Evolutionary conservation across 2,329 filamentous ascomycete species (phyloP), one percentile per base, ranked within the genome.

Genomic region (Aureobasidium pullulans): DNA sequence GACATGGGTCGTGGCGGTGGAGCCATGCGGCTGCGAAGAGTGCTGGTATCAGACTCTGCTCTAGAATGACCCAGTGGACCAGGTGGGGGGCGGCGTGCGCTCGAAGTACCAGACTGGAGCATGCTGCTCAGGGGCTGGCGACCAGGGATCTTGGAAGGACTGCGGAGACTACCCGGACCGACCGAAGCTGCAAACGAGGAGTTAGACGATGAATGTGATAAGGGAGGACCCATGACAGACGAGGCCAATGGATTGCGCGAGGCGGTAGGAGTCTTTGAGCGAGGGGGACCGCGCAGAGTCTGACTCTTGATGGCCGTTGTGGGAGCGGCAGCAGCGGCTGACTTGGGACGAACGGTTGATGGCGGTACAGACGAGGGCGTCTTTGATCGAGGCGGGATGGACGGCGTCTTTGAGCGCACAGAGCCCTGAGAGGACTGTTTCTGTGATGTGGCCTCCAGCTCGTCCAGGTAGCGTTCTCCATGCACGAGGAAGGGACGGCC

Each of bases 401-500:
- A 48, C 4, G 89, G 90, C 8, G 90, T 94, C 75, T 92, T 96
- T 19, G 88, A 84, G 64, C 84, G 78, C 2, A 85, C 78, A 13
- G 52, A 44, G 11, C 47, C 46, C 15, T 60, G 68, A 6, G 52
- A 19, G 2, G 54, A n/a, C 4, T 43, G 67, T 66, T 68, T 60
- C 65, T 66, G 40, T 64, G 87, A 85, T 13, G 83, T 79, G 10
- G 79, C 81, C 53, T 90, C 87, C n/a, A 97, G 76, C 61, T 87
- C 83, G 64, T 97, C 91, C 37, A 99, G 80, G 69, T 96, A 99
- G 64, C 90, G 83, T 69, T 96, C 88, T 32, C 94, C 94, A 65
- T 94, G 90, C 13, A 99, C 92, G 47, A 95, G 79, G 79, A 99
- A 99, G 3, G 92, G 90, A 10, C 91, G 85, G 3, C 91, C 93